Percentiles rank a stretch among this genome's conserved stretches.
Evolutionary conservation across 2,329 filamentous ascomycete genomes (phyloP).

Genomic region (Thielaviopsis cerberus): DNA sequence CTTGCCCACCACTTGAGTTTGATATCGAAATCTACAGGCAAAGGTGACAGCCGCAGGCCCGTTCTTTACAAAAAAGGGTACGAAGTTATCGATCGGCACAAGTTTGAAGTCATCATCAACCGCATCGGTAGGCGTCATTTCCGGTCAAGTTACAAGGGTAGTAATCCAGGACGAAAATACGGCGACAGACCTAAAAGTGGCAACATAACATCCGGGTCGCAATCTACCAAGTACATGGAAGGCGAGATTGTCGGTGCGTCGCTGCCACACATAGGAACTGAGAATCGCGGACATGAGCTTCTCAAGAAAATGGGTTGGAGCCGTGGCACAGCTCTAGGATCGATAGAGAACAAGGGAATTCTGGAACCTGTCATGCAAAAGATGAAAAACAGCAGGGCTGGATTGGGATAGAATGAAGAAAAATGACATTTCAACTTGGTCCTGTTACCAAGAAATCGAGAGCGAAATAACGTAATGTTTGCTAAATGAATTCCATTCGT

Average conservation of each 20-base stretch:
- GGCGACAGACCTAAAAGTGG: conserved; percentile 20
- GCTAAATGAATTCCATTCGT: conserved; percentile 44
- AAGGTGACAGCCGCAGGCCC: conserved; percentile 54
- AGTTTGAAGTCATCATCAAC: not conserved
- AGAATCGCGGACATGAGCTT: conserved; percentile 72
- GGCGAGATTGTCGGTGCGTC: conserved; percentile 75
- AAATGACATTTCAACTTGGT: conserved; percentile 4
- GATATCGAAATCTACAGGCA: conserved; percentile 68
- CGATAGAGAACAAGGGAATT: conserved; percentile 70
- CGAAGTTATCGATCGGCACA: not conserved
- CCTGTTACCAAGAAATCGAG: conserved; percentile 1
- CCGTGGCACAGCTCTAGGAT: conserved; percentile 66
- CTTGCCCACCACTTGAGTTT: conserved; percentile 57
- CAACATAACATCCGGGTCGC: conserved; percentile 13
- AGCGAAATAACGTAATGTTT: conserved; percentile 16
- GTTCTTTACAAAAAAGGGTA: conserved; percentile 34
- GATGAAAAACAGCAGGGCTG: conserved; percentile 71
- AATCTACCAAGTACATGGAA: conserved; percentile 27
- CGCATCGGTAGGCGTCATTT: conserved; percentile 3
- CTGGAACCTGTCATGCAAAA: conserved; percentile 69
- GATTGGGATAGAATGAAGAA: conserved; percentile 39
- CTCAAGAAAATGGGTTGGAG: conserved; percentile 97
- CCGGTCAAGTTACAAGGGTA: conserved; percentile 1
- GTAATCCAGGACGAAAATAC: not conserved
- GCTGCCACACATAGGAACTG: conserved; percentile 64